A percentile compares a stretch with the other conserved stretches of the same genome.
Conservation (phyloP, 2,329 filamentous ascomycete genomes). For the Gremmenia infestans region DNA sequence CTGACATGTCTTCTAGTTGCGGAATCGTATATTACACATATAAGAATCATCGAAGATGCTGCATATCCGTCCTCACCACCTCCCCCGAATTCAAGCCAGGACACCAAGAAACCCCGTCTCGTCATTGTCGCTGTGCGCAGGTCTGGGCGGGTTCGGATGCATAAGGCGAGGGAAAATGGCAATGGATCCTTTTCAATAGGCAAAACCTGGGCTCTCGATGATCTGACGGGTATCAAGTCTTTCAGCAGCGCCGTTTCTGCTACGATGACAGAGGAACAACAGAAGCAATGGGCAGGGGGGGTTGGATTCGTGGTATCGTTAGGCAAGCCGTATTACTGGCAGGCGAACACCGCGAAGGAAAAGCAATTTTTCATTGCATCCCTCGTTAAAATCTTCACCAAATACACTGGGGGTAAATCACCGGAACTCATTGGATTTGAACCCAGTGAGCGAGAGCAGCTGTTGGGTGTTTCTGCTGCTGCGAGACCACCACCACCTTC, state of each 20-base stretch:
- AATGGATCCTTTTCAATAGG: slow-evolving; percentile 96
- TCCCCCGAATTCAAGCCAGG: slow-evolving; percentile 67
- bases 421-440: slow-evolving; percentile 83
- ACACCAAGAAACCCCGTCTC: slow-evolving; percentile 80
- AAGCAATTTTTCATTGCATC: slow-evolving; percentile 99
- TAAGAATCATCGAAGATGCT: slow-evolving; percentile 83
- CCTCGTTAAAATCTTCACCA: slow-evolving; percentile 91
- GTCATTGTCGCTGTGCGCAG: slow-evolving; percentile 92
- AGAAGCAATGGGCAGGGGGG: slow-evolving; percentile 72
- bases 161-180: slow-evolving; percentile 93
- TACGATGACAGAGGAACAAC: slow-evolving; percentile 54
- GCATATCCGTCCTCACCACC: slow-evolving; percentile 78
- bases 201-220: slow-evolving; percentile 96
- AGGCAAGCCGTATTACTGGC: slow-evolving; percentile 95
- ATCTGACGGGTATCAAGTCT: slow-evolving; percentile 77
- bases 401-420: slow-evolving; percentile 83
- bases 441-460: slow-evolving; percentile 67
- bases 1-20: slow-evolving; percentile 47
- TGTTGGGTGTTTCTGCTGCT: slow-evolving; percentile 51
- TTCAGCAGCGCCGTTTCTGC: slow-evolving; percentile 60
- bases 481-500: slow-evolving; percentile 14
- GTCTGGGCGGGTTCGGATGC: slow-evolving; percentile 87
- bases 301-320: slow-evolving; percentile 84
- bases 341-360: slow-evolving; percentile 87
- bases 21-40: slow-evolving; percentile 98